A percentile compares a stretch with the other conserved stretches of the same genome.
Conservation (phyloP, 2,329 filamentous ascomycete genomes). For the Cercospora zeina region DNA sequence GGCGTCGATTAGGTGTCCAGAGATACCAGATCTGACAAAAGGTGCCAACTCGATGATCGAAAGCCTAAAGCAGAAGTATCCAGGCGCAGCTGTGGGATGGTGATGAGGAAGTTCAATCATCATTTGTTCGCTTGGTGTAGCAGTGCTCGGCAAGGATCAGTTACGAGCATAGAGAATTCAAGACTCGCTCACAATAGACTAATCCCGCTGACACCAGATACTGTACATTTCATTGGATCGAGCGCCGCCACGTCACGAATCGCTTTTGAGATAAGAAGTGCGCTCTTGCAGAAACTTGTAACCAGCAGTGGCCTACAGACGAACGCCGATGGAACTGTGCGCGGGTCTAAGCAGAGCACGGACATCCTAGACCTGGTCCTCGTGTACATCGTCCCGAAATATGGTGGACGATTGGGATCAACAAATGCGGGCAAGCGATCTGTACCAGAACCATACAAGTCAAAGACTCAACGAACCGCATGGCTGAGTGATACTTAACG, state of each 20-base stretch:
- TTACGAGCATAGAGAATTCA: no score
- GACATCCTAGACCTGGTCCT: neutral
- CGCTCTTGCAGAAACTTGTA: no score
- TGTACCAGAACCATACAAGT: neutral
- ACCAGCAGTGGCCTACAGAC: no score
- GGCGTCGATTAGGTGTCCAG: conserved; percentile 2
- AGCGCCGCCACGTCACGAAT: no score
- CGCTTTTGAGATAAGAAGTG: no score
- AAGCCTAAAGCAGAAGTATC: conserved; percentile 6
- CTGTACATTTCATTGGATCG: no score
- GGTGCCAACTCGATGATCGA: conserved; percentile 5
- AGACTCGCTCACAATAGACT: no score
- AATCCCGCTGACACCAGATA: no score
- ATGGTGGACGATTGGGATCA: neutral
- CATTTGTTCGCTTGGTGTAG: no score
- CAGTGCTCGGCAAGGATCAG: no score
- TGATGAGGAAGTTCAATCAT: no score
- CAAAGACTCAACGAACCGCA: neutral
- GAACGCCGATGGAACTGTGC: no score
- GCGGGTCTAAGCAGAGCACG: neutral
- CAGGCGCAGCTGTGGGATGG: conserved; percentile 7
- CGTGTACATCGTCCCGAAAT: neutral
- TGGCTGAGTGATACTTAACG: neutral
- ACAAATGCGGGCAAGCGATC: neutral
- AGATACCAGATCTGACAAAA: conserved; percentile 10